A percentile compares a stretch with the other conserved stretches of the same genome.
These are phyloP conservation scores for Ampelocalamus luodianensis DNA, from an alignment of 176 grass and related monocot genomes.

Conservation along the genomic window DNA sequence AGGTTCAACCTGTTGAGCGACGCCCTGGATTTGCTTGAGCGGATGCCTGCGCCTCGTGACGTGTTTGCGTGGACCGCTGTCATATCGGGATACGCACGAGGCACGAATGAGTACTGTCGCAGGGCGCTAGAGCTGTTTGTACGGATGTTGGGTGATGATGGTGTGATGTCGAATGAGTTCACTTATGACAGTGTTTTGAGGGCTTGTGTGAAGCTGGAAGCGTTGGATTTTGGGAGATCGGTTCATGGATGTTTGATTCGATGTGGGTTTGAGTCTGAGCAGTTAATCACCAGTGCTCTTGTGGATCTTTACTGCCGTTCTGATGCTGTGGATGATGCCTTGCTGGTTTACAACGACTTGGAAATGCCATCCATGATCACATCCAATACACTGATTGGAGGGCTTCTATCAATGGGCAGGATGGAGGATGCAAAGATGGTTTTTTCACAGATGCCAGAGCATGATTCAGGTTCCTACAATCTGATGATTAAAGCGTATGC, in stretches of 20 bases:
- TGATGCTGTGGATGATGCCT: slow-evolving; percentile 50
- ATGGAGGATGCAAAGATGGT: slow-evolving; percentile 43
- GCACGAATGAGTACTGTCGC: neutral
- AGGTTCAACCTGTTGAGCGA: slow-evolving; percentile 51
- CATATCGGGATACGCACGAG: slow-evolving; percentile 47
- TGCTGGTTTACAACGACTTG: slow-evolving; percentile 36
- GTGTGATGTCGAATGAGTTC: slow-evolving; percentile 48
- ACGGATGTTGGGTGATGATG: slow-evolving; percentile 15
- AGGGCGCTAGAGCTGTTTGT: slow-evolving; percentile 50
- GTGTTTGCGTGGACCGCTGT: slow-evolving; percentile 52
- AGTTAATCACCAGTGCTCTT: slow-evolving; percentile 57
- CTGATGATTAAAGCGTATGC: slow-evolving; percentile 61
- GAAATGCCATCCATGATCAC: slow-evolving; percentile 50
- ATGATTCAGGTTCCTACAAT: slow-evolving; percentile 59
- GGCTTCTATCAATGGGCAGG: slow-evolving; percentile 45
- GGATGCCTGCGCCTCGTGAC: slow-evolving; percentile 43
- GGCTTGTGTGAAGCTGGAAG: slow-evolving; percentile 49
- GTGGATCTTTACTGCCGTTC: slow-evolving; percentile 59
- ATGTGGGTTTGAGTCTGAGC: slow-evolving; percentile 44
- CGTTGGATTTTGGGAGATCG: slow-evolving; percentile 46
- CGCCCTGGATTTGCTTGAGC: slow-evolving; percentile 44
- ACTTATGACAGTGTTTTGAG: slow-evolving; percentile 58
- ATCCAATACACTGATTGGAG: slow-evolving; percentile 53
- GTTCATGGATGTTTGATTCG: slow-evolving; percentile 52
- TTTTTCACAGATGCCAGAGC: slow-evolving; percentile 47